phyloP scores from a whole-genome alignment of 805 yeast species.

The Monosporozyma unispora region DNA sequence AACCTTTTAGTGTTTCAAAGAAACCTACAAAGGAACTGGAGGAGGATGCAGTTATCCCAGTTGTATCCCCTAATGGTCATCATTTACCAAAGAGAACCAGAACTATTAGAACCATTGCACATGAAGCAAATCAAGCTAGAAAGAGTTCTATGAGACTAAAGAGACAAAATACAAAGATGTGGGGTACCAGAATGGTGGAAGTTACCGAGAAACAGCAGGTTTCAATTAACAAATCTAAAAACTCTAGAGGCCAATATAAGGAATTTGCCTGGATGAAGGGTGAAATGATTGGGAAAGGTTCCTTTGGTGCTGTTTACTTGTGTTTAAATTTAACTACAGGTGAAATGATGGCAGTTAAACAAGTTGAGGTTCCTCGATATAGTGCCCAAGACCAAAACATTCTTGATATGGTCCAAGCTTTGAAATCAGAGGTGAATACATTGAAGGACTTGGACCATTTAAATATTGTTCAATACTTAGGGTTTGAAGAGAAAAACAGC shows the following conservation, averaged over 20 bases:
- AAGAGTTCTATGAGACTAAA: conserved; percentile 37
- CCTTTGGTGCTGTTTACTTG: conserved; percentile 87
- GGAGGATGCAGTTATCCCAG: background rate
- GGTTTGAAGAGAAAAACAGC: conserved; percentile 68
- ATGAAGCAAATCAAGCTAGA: conserved; percentile 70
- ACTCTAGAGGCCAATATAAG: conserved; percentile 57
- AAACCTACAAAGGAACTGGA: background rate
- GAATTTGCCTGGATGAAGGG: conserved; percentile 98
- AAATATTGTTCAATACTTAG: conserved; percentile 91
- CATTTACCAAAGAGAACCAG: conserved; percentile 58
- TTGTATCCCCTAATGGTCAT: background rate
- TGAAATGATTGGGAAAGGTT: conserved; percentile 91
- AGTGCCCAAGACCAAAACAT: conserved; percentile 36
- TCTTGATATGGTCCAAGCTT: conserved; percentile 64
- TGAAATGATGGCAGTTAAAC: conserved; percentile 98
- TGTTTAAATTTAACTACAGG: conserved; percentile 94
- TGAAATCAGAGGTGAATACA: conserved; percentile 85
- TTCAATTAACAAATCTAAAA: conserved; percentile 56
- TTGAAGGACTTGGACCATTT: conserved; percentile 89
- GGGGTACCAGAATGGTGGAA: conserved; percentile 94
- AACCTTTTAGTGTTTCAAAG: background rate
- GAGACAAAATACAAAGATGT: conserved; percentile 84
- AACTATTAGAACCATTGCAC: conserved; percentile 86
- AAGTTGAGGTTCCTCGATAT: conserved; percentile 59
- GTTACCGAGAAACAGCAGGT: conserved; percentile 68